phyloP scores from a whole-genome alignment of 805 yeast genomes.

The Starmerella powellii region DNA sequence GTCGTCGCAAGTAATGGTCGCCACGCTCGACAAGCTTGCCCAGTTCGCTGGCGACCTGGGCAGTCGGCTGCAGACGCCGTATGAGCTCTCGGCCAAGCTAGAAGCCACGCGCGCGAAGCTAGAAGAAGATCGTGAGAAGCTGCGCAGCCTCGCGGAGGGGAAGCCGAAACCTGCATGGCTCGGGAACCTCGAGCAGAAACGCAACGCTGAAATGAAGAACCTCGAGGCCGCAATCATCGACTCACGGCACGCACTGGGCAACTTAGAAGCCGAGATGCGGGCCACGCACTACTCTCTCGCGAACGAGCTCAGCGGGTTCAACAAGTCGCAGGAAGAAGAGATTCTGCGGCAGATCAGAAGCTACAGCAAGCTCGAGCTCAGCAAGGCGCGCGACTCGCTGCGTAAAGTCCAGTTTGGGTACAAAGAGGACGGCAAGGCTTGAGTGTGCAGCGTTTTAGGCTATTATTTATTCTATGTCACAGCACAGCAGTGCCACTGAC shows the following conservation, averaged over 20 bases:
- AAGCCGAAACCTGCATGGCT: constrained; percentile 24
- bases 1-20: not conserved
- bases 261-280: constrained; percentile 26
- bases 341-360: constrained; percentile 21
- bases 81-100: constrained; percentile 23
- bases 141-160: constrained; percentile 21
- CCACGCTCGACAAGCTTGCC: constrained; percentile 4
- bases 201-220: constrained; percentile 26
- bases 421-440: too few relatives aligned
- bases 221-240: constrained; percentile 25
- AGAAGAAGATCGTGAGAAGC: constrained; percentile 19
- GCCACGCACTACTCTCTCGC: constrained; percentile 31
- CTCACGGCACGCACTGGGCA: constrained; percentile 24
- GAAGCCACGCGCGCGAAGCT: constrained; percentile 20
- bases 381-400: constrained; percentile 19
- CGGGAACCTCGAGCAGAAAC: constrained; percentile 27
- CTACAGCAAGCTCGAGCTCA: constrained; percentile 18
- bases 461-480: too few relatives aligned
- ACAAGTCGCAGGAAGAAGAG: constrained; percentile 28
- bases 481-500: too few relatives aligned
- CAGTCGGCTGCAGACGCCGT: constrained; percentile 25
- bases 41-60: constrained; percentile 16
- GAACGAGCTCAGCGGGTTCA: constrained; percentile 30
- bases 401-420: constrained; percentile 14
- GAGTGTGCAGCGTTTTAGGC: too few relatives aligned